These are phyloP conservation scores for Bacterosira constricta DNA, from an alignment of 108 stramenopile genomes.

Conservation along the genomic window DNA sequence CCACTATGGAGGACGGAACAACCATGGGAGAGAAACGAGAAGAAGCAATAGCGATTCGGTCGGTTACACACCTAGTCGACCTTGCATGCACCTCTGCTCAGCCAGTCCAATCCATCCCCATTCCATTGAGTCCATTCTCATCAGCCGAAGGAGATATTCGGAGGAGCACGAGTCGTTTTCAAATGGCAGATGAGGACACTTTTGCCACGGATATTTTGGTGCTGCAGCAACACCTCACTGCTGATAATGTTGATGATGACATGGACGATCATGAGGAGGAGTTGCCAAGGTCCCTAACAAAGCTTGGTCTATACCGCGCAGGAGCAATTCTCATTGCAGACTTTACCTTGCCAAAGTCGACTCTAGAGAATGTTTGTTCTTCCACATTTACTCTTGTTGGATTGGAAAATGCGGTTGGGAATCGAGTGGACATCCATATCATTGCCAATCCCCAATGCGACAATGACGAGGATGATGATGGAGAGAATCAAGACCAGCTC, in stretches of 20 bases:
- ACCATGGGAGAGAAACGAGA: too few relatives aligned
- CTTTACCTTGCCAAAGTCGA: conserved; percentile 35
- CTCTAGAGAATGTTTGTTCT: conserved; percentile 2
- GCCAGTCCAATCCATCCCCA: conserved; percentile 49
- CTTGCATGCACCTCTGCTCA: conserved; percentile 23
- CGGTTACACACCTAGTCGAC: conserved; percentile 15
- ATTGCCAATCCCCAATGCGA: background rate
- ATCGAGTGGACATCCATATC: conserved; percentile 50
- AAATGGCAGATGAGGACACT: conserved; percentile 29
- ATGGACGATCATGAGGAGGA: background rate
- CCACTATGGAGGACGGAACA: too few relatives aligned
- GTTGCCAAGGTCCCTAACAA: background rate
- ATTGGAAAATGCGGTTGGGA: conserved; percentile 53
- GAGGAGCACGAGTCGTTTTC: conserved; percentile 21
- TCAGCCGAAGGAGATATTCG: background rate
- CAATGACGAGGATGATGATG: background rate
- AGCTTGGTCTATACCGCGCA: conserved; percentile 51
- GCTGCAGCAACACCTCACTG: conserved; percentile 8
- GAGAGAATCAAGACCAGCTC: background rate
- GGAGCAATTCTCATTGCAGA: conserved; percentile 50
- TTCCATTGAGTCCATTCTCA: conserved; percentile 42
- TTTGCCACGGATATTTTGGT: conserved; percentile 68
- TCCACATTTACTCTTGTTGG: background rate
- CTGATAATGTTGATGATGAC: conserved; percentile 2
- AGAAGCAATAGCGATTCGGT: conserved; percentile 2